Conservation (phyloP, 108 stramenopile species). For the Nitzschia palea region DNA sequence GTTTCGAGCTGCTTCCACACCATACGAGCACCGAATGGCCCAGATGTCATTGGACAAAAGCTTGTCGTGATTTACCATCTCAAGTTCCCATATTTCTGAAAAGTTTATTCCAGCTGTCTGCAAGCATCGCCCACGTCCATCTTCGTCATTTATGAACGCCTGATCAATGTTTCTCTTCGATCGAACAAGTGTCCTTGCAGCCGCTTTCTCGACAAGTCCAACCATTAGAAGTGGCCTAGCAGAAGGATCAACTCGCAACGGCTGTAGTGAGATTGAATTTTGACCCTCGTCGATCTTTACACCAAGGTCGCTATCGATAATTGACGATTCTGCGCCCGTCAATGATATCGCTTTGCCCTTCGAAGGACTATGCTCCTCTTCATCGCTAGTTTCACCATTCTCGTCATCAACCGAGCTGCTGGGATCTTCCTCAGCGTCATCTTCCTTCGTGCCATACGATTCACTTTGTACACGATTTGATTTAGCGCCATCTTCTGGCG, state of each 20-base stretch:
- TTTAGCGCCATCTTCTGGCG: conserved; percentile 45
- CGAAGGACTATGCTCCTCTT: conserved; percentile 57
- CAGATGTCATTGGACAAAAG: conserved; percentile 95
- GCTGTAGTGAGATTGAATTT: conserved; percentile 61
- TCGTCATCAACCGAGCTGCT: conserved; percentile 65
- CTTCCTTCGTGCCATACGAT: conserved; percentile 70
- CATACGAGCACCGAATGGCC: conserved; percentile 89
- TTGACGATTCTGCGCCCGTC: background rate
- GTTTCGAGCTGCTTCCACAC: conserved; percentile 96
- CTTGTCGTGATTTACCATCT: conserved; percentile 82
- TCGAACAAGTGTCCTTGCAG: conserved; percentile 75
- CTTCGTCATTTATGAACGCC: conserved; percentile 89
- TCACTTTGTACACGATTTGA: conserved; percentile 31
- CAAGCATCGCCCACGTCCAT: conserved; percentile 76
- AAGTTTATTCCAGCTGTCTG: conserved; percentile 97
- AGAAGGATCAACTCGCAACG: conserved; percentile 75
- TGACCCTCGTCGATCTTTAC: conserved; percentile 38
- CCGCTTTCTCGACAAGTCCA: conserved; percentile 90
- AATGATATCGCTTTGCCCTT: conserved; percentile 76
- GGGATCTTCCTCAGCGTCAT: conserved; percentile 72
- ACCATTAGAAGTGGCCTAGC: conserved; percentile 96
- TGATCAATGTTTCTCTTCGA: conserved; percentile 77
- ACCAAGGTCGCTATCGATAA: background rate
- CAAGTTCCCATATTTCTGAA: conserved; percentile 88
- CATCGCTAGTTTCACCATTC: conserved; percentile 48